Percentiles rank a stretch among this genome's conserved stretches.
phyloP scores from a whole-genome alignment of 768 basidiomycete genomes.

The Hygrocybe punicea region DNA sequence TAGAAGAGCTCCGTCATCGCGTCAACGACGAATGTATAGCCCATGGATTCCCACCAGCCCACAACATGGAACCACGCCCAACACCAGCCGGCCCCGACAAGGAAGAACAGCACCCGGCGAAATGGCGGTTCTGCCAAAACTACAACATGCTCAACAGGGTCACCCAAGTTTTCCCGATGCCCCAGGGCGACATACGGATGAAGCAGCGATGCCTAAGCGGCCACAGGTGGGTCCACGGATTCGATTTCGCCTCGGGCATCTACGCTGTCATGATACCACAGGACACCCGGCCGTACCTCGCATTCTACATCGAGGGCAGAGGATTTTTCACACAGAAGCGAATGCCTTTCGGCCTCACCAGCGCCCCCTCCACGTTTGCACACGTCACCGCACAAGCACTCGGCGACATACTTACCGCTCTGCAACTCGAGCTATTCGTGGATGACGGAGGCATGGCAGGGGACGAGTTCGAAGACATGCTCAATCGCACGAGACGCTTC shows the following conservation, averaged over 20 bases:
- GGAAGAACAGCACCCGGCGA: slow-evolving; percentile 4
- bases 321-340: no score
- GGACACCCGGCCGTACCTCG: no score
- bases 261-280: no score
- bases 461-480: slow-evolving; percentile 17
- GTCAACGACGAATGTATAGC: slow-evolving; percentile 35
- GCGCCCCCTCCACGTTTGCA: no score
- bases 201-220: no score
- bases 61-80: slow-evolving; percentile 16
- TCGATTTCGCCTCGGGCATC: no score
- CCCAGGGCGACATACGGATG: no score
- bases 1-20: slow-evolving; percentile 32
- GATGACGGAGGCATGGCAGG: slow-evolving; percentile 37
- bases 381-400: slow-evolving; percentile 17
- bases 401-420: slow-evolving; percentile 21
- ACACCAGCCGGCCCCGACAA: neutral
- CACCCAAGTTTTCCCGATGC: no score
- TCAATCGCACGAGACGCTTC: slow-evolving; percentile 19
- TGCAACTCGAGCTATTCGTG: slow-evolving; percentile 34
- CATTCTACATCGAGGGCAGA: no score
- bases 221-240: no score
- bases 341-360: no score
- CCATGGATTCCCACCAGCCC: slow-evolving; percentile 24
- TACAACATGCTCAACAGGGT: slow-evolving; percentile 32
- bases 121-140: slow-evolving; percentile 40